phyloP scores from a whole-genome alignment of 2,329 filamentous ascomycete species.

The Paraphoma sp. region DNA sequence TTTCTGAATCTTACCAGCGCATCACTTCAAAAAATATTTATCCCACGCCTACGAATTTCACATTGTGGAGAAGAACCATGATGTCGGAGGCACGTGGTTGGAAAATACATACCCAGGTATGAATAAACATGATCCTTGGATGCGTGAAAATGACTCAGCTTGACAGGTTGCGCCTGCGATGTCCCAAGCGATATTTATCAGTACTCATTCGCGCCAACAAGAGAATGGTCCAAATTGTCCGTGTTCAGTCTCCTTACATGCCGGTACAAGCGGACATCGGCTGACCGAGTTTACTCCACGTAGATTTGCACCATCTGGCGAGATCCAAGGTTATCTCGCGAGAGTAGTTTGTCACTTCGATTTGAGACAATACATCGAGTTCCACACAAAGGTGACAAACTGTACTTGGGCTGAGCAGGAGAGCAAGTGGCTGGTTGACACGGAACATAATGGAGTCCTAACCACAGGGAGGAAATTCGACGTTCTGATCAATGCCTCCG shows the following conservation, averaged over 20 bases:
- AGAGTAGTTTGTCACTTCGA: conserved; percentile 4
- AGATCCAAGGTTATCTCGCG: conserved; percentile 9
- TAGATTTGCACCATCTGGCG: neutral
- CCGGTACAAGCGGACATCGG: no score
- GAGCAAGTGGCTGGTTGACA: conserved; percentile 5
- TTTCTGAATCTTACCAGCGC: neutral
- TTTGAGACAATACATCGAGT: conserved; percentile 5
- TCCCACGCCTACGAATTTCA: conserved; percentile 5
- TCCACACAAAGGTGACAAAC: conserved; percentile 2
- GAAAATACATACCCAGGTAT: conserved; percentile 12
- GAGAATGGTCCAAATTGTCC: conserved; percentile 8
- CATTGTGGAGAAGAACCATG: conserved; percentile 13
- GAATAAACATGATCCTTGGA: neutral
- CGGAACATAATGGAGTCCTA: conserved; percentile 2
- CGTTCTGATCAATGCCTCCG: conserved; percentile 3
- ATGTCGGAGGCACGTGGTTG: conserved; percentile 15
- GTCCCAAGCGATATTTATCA: conserved; percentile 12
- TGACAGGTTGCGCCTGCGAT: conserved; percentile 8
- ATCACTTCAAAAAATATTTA: conserved; percentile 6
- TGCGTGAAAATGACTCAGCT: neutral
- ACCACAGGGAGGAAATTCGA: neutral
- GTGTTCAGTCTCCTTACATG: neutral
- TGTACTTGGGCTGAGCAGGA: conserved; percentile 6
- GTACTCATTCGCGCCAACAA: conserved; percentile 10
- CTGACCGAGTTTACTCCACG: no score